Base-by-base conservation (phyloP, 768 basidiomycete species). In the Gloeophyllum trabeum region DNA sequence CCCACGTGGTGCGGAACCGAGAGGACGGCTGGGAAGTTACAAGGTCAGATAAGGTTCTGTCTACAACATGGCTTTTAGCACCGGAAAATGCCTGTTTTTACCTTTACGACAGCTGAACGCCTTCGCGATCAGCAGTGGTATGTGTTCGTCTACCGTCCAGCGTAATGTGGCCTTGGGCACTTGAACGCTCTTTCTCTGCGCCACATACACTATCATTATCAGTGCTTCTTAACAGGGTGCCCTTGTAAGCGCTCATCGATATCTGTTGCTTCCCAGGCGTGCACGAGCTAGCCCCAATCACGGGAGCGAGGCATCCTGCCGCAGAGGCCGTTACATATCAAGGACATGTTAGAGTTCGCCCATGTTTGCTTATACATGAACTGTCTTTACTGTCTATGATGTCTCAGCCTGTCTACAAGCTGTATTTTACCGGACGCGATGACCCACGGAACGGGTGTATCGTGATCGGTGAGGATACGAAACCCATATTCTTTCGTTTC, bases 361-460 rank as follows among this genome's bases (percentile, higher is more conserved):
- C 62, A 65, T n/a, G n/a, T n/a, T n/a, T n/a, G n/a, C n/a, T n/a
- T n/a, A n/a, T n/a, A n/a, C n/a, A n/a, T n/a, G n/a, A n/a, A n/a
- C n/a, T n/a, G n/a, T n/a, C n/a, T n/a, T n/a, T n/a, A n/a, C n/a
- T n/a, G n/a, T n/a, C n/a, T n/a, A n/a, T n/a, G n/a, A 32, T 32
- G 28, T 10, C 10, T 16, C 16, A 10, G 10, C 28, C 28, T 45
- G 63, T 69, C 45, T 79, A 67, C 58, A 62, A 71, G 54, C 60
- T 85, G 24, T 82, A 72, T 61, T 85, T 84, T 66, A 79, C 79
- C 37, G 77, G 80, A 43, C 64, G 65, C 54, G 76, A 79, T 57
- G 71, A 85, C 61, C 80, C 81, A 35, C 74, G 81, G 42, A 52
- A 71, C 43, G 69, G 66, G 44, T 80, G 76, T 54, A 68, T 76